These are phyloP conservation scores for Saccharum hybrid DNA, from an alignment of 202 grass and related monocot genomes.

Conservation along the genomic window DNA sequence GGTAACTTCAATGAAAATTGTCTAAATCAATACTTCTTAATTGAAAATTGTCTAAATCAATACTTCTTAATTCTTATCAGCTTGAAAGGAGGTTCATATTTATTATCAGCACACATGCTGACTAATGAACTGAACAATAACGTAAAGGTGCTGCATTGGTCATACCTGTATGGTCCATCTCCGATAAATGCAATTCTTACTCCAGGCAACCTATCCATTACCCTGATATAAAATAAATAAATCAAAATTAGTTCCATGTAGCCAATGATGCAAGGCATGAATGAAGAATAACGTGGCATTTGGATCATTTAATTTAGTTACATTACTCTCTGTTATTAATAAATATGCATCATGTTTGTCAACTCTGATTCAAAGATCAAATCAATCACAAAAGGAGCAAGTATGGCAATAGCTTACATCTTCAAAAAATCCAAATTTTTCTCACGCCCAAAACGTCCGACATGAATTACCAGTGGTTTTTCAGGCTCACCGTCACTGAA, in stretches of 20 bases:
- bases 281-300: neutral
- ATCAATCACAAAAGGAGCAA: neutral
- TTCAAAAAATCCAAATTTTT: conserved; percentile 80
- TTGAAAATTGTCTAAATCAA: neutral
- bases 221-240: conserved; percentile 42
- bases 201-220: conserved; percentile 76
- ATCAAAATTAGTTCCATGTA: conserved; percentile 24
- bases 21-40: too few species aligned
- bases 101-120: too few species aligned
- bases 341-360: neutral
- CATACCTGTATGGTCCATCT: conserved; percentile 36
- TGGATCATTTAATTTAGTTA: neutral
- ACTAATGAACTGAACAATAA: too few species aligned
- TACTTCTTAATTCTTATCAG: too few species aligned
- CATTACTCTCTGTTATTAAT: neutral
- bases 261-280: neutral
- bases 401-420: conserved; percentile 42
- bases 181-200: conserved; percentile 76
- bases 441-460: conserved; percentile 69
- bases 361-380: neutral
- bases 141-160: too few species aligned
- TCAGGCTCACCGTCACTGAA: conserved; percentile 62
- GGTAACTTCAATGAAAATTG: neutral
- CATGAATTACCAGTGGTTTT: conserved; percentile 65
- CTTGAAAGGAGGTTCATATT: too few species aligned